These are phyloP conservation scores for Myrica gale DNA, from an alignment of 306 rosid species.

Conservation along the genomic window DNA sequence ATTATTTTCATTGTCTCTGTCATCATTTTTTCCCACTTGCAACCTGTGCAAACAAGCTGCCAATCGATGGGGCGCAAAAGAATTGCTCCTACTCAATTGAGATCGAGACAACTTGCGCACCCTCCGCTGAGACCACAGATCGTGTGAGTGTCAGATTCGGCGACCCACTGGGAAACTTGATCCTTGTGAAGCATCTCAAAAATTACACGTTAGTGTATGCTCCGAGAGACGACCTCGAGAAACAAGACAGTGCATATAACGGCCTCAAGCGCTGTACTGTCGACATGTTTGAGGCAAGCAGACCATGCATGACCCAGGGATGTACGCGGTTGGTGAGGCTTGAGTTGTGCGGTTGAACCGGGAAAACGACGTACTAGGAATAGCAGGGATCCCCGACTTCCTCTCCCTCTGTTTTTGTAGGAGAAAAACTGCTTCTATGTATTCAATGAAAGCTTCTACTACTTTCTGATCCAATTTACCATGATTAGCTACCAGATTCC, in stretches of 20 bases:
- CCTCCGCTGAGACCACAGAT: slow-evolving; percentile 20
- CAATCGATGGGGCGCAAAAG: slow-evolving; percentile 17
- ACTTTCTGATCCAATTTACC: not conserved
- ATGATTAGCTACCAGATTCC: not conserved
- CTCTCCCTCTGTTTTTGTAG: no score
- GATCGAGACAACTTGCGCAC: slow-evolving; percentile 37
- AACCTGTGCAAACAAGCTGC: not conserved
- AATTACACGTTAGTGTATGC: slow-evolving; percentile 19
- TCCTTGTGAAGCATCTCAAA: slow-evolving; percentile 34
- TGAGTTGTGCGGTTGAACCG: no score
- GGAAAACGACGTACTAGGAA: no score
- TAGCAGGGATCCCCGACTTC: no score
- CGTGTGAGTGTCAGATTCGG: slow-evolving; percentile 32
- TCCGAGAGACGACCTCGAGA: slow-evolving; percentile 20
- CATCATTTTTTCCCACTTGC: slow-evolving; percentile 14
- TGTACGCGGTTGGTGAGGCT: no score
- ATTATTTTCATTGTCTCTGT: slow-evolving; percentile 5
- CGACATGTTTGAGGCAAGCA: slow-evolving; percentile 35
- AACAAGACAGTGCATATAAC: slow-evolving; percentile 8
- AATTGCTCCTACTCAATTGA: slow-evolving; percentile 36
- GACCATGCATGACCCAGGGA: slow-evolving; percentile 30
- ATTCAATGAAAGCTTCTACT: no score
- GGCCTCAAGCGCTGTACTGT: slow-evolving; percentile 32
- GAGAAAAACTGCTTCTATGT: no score
- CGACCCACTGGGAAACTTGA: slow-evolving; percentile 22